Conservation (phyloP, 257 asterid genomes). For the Scutellaria galericulata region DNA sequence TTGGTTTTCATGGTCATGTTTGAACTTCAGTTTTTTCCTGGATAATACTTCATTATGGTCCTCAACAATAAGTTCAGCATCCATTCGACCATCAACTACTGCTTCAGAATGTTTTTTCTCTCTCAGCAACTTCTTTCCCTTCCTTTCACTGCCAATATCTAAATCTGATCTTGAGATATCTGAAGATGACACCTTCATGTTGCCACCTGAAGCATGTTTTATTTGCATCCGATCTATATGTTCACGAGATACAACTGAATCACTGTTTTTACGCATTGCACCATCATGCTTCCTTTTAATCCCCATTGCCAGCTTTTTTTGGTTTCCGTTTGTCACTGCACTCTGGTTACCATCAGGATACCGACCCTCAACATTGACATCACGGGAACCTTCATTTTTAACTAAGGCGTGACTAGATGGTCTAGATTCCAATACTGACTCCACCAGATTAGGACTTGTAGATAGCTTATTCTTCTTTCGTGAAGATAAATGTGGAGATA, state of each 20-base stretch:
- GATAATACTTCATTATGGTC: constrained; percentile 48
- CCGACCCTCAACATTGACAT: constrained; percentile 37
- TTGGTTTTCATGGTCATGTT: constrained; percentile 52
- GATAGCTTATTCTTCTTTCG: constrained; percentile 46
- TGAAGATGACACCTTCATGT: constrained; percentile 46
- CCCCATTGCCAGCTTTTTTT: constrained; percentile 44
- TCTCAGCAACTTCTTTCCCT: constrained; percentile 48
- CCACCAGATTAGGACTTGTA: constrained; percentile 37
- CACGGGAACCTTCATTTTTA: constrained; percentile 40
- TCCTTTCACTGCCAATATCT: constrained; percentile 49
- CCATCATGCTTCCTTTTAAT: constrained; percentile 53
- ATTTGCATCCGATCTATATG: constrained; percentile 35
- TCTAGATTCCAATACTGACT: constrained; percentile 36
- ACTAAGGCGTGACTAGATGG: constrained; percentile 29
- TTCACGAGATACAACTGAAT: constrained; percentile 44
- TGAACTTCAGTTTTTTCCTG: constrained; percentile 53
- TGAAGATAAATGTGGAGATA: constrained; percentile 41
- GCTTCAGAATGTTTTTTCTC: constrained; percentile 49
- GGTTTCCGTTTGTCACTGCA: constrained; percentile 55
- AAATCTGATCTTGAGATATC: constrained; percentile 41
- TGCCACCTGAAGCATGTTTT: constrained; percentile 41
- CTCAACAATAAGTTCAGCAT: constrained; percentile 43
- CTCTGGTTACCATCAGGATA: constrained; percentile 44
- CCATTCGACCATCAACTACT: constrained; percentile 39
- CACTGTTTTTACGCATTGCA: constrained; percentile 42